Evolutionary conservation across 306 rosid genomes (phyloP).

Genomic region (Prinsepia uniflora): DNA sequence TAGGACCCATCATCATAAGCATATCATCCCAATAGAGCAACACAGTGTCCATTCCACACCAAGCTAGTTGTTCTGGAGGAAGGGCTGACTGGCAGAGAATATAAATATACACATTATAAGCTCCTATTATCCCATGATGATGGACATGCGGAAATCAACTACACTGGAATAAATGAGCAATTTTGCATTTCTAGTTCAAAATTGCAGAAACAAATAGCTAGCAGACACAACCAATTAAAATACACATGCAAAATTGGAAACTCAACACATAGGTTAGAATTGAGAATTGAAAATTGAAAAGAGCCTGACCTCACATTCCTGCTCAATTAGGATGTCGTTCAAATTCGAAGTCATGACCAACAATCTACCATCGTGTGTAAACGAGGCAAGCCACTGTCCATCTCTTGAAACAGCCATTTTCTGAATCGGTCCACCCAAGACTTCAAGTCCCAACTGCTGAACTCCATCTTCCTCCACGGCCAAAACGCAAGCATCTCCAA

Average conservation of each 20-base stretch:
- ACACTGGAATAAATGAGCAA: background rate
- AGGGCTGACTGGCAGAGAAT: conserved; percentile 63
- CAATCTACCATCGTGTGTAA: conserved; percentile 82
- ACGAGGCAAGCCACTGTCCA: conserved; percentile 92
- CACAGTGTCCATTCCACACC: conserved; percentile 99
- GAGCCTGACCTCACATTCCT: conserved; percentile 76
- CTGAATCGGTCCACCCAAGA: conserved; percentile 77
- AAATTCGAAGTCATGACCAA: conserved; percentile 75
- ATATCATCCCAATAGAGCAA: conserved; percentile 93
- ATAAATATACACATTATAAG: conserved; percentile 14
- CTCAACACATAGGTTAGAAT: background rate
- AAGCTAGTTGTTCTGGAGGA: conserved; percentile 84
- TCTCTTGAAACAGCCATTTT: conserved; percentile 86
- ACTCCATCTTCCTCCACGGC: conserved; percentile 89
- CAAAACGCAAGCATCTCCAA: conserved; percentile 58
- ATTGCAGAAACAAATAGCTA: background rate
- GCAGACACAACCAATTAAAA: background rate
- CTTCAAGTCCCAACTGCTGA: conserved; percentile 62
- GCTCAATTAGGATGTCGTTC: conserved; percentile 64
- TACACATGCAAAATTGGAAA: background rate
- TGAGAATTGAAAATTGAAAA: background rate
- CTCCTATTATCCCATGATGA: background rate
- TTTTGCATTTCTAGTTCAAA: background rate
- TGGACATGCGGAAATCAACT: too few relatives aligned
- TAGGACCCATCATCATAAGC: conserved; percentile 97